Base-by-base conservation (phyloP, 192 early-diverging fungal species). In the Coemansia sp. region DNA sequence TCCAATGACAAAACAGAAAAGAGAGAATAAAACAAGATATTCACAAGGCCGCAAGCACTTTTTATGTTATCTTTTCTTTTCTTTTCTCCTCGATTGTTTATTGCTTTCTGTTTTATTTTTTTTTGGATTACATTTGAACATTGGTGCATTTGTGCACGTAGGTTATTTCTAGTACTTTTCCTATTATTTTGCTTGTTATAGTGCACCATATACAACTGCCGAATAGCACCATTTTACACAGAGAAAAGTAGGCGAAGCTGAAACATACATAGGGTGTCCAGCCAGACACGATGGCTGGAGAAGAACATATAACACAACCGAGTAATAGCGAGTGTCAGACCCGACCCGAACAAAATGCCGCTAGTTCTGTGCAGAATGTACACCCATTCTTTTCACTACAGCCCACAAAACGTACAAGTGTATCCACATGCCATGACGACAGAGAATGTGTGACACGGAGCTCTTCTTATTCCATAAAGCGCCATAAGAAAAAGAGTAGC, bases 301-400 rank as follows among this genome's bases (percentile, higher is more conserved):
- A 54, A 23, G 52, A 19, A 12, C 23, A 26, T 15, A 11, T 18
- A 19, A 9, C 23, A 11, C 9, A 7, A 23, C 15, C 21, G 8
- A 18, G 19, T 23, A 54, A 15, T 3, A 54, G 15, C 10, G 23
- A 26, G 21, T 6, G 26, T 15, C 13, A 18, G 26, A 4, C 19
- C 11, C 52, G 26, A 26, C 21, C 11, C 4, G 52, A 54, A 6
- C 23, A 12, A 23, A 54, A 12, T 9, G 23, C 8, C 6, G 23
- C 23, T 39, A 40, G 11, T 18, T 37, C 68, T 12, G 41, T 39
- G 21, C 40, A 63, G 5, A 21, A 18, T 6, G 12, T 61, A 19
- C 78, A 75, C 43, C 67, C 78, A n/a, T 81, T 81, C 47, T 81
- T 81, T 56, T 67, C 60, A 65, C 71, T 74, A 4, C 21, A 64